These are phyloP conservation scores for Starmerella khaoyaiensis DNA, from an alignment of 805 yeast genomes.

Conservation along the genomic window DNA sequence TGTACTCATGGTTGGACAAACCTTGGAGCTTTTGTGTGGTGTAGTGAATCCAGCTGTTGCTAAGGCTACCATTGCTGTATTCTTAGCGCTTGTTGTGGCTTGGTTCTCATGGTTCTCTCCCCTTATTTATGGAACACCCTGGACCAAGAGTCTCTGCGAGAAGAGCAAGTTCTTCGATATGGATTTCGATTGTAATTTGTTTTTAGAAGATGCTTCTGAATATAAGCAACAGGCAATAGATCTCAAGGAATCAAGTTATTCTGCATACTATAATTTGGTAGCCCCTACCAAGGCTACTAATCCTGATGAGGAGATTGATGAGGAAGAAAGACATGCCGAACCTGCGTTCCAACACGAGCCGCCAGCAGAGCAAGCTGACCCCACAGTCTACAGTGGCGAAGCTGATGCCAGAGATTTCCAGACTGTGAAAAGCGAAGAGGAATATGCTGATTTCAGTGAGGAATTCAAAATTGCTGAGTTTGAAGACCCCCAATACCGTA, in stretches of 20 bases:
- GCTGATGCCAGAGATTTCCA: too few species aligned
- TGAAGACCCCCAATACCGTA: too few species aligned
- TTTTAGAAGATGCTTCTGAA: conserved; percentile 26
- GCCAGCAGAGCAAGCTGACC: conserved; percentile 1
- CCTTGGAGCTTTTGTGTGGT: conserved; percentile 28
- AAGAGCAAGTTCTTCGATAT: conserved; percentile 53
- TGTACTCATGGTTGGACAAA: conserved; percentile 59
- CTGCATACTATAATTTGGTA: conserved; percentile 15
- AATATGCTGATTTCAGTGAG: too few species aligned
- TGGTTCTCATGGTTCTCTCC: conserved; percentile 57
- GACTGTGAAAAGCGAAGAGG: too few species aligned
- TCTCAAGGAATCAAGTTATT: conserved; percentile 13
- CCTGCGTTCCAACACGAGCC: not conserved
- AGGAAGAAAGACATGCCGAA: not conserved
- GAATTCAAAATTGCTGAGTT: too few species aligned
- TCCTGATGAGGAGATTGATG: conserved; percentile 5
- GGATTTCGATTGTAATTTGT: conserved; percentile 78
- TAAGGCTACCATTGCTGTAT: conserved; percentile 33
- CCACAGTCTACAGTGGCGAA: not conserved
- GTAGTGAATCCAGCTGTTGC: conserved; percentile 18
- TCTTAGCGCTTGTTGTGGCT: conserved; percentile 38
- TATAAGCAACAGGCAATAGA: conserved; percentile 22
- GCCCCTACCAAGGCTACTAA: conserved; percentile 7
- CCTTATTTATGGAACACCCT: conserved; percentile 59
- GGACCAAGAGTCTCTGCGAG: conserved; percentile 63